Evolutionary conservation across 441 rosid species (phyloP).

Genomic region (Dalechampia spathulata): DNA sequence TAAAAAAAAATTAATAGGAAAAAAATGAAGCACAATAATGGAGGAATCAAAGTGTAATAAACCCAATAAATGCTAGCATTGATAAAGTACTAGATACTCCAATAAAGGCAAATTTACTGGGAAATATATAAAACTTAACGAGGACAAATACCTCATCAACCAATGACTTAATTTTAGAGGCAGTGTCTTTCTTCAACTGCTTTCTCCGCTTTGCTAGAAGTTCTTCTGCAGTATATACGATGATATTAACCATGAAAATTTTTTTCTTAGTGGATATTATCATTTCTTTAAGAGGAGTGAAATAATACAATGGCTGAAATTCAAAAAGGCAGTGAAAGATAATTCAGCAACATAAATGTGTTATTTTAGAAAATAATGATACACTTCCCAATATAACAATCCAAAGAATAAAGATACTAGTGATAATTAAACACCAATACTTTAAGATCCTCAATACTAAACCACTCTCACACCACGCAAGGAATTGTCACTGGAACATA

Average conservation of each 20-base stretch:
- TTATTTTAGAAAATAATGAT: too few species aligned
- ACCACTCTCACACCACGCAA: too few species aligned
- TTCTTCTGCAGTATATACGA: slow-evolving; percentile 70
- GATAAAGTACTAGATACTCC: too few species aligned
- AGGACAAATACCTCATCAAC: slow-evolving; percentile 76
- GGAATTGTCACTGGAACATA: not conserved
- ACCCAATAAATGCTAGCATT: too few species aligned
- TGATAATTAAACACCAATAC: not conserved
- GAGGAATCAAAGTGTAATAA: too few species aligned
- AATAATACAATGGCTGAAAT: not conserved
- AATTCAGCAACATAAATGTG: not conserved
- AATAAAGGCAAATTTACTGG: too few species aligned
- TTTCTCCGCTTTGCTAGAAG: slow-evolving; percentile 88
- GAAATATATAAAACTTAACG: not conserved
- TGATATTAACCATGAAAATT: slow-evolving; percentile 15
- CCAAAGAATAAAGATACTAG: not conserved
- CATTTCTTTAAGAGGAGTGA: not conserved
- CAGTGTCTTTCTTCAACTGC: slow-evolving; percentile 93
- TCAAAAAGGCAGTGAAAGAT: not conserved
- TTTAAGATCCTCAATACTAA: not conserved
- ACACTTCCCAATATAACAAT: not conserved
- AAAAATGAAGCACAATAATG: too few species aligned
- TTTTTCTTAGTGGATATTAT: slow-evolving; percentile 1
- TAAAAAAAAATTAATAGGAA: too few species aligned
- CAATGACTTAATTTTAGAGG: slow-evolving; percentile 78